phyloP scores from a whole-genome alignment of 2,329 filamentous ascomycete species.

The Penicillium rolfsii region DNA sequence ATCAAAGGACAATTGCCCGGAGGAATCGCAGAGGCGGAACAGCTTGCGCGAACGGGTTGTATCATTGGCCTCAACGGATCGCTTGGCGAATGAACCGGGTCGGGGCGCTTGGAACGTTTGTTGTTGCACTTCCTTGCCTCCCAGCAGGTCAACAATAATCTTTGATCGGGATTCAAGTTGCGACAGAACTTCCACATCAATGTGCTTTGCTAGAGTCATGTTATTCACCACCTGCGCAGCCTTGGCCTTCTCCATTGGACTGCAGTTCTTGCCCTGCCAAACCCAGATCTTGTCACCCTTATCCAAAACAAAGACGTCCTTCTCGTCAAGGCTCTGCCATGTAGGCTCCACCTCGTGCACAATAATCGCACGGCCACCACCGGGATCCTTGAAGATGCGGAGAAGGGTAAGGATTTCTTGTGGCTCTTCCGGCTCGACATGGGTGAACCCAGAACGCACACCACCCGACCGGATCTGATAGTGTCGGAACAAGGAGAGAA shows the following conservation, averaged over 20 bases:
- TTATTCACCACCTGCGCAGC: conserved; percentile 67
- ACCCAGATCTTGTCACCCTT: conserved; percentile 67
- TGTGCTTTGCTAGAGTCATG: conserved; percentile 61
- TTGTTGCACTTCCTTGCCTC: conserved; percentile 50
- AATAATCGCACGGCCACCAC: conserved; percentile 54
- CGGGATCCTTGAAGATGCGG: conserved; percentile 65
- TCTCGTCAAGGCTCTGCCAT: conserved; percentile 65
- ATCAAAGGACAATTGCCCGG: conserved; percentile 60
- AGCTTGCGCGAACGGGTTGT: conserved; percentile 49
- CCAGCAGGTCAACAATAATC: conserved; percentile 61
- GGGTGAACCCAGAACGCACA: conserved; percentile 64
- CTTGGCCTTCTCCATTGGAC: conserved; percentile 70
- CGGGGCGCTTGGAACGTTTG: conserved; percentile 48
- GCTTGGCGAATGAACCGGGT: conserved; percentile 37
- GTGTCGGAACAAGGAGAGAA: conserved; percentile 63
- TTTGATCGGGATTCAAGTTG: conserved; percentile 57
- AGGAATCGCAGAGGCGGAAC: conserved; percentile 66
- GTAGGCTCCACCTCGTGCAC: conserved; percentile 67
- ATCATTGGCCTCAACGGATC: conserved; percentile 13
- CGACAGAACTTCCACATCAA: conserved; percentile 67
- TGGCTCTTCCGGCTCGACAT: conserved; percentile 58
- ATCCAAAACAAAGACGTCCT: conserved; percentile 69
- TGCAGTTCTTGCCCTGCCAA: conserved; percentile 68
- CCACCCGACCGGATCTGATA: conserved; percentile 65
- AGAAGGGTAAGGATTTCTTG: conserved; percentile 58